phyloP scores from a whole-genome alignment of 164 flowering plant genomes.

The Magnolia changhungtana region DNA sequence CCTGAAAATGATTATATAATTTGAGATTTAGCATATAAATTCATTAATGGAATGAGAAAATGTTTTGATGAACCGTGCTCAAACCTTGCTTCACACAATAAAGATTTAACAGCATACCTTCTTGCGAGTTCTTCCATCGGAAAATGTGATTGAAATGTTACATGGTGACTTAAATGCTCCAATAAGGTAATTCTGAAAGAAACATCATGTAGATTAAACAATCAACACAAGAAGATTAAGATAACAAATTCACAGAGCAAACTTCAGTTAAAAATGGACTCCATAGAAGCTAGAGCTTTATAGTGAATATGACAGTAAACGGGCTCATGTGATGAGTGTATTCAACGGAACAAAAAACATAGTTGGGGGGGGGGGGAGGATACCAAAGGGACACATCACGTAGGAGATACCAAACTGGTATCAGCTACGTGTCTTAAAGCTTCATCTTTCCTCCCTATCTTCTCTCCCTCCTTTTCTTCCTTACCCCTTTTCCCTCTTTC shows the following conservation, averaged over 20 bases:
- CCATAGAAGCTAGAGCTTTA: not conserved
- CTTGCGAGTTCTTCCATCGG: conserved; percentile 81
- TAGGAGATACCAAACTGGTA: not conserved
- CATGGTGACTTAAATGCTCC: conserved; percentile 94
- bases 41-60: not conserved
- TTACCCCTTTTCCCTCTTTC: too few species aligned
- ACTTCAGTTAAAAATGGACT: not conserved
- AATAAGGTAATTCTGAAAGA: conserved; percentile 63
- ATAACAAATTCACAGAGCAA: not conserved
- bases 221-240: not conserved
- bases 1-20: not conserved
- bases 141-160: conserved; percentile 59
- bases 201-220: not conserved
- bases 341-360: too few species aligned
- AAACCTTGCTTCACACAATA: not conserved
- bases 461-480: too few species aligned
- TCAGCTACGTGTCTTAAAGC: too few species aligned
- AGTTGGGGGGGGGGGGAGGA: too few species aligned
- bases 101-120: conserved; percentile 44
- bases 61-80: not conserved
- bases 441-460: too few species aligned
- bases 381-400: not conserved
- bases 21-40: not conserved
- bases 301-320: not conserved
- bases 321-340: not conserved